Percentiles rank a stretch among this genome's conserved stretches.
These are phyloP conservation scores for Adenanthera pavonina DNA, from an alignment of 306 rosid species.

Conservation along the genomic window DNA sequence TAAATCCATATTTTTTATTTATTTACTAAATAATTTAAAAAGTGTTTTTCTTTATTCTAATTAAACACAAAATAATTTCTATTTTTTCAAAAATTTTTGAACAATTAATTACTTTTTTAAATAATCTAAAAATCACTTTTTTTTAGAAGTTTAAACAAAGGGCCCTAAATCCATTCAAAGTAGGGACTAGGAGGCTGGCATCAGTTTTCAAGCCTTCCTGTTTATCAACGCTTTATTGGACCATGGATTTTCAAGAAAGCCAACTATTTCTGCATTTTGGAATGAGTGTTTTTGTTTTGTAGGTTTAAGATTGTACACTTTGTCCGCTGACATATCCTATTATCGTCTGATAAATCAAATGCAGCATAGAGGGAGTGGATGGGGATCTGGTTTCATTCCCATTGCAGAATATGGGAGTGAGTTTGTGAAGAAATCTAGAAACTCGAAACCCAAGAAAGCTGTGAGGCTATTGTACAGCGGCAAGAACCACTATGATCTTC, in stretches of 20 bases:
- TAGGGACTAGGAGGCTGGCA: neutral
- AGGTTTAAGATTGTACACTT: conserved; percentile 14
- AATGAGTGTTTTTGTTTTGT: neutral
- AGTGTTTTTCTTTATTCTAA: no score
- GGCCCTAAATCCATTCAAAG: neutral
- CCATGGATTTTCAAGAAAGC: neutral
- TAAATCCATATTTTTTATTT: no score
- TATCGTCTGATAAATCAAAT: conserved; percentile 38
- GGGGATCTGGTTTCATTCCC: conserved; percentile 82
- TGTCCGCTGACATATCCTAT: conserved; percentile 19
- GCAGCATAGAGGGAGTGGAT: conserved; percentile 77
- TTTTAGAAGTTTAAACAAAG: neutral
- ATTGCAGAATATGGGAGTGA: conserved; percentile 95
- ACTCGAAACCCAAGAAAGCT: conserved; percentile 57
- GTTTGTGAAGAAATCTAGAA: conserved; percentile 56
- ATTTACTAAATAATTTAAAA: no score
- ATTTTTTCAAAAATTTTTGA: no score
- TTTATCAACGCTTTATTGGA: neutral
- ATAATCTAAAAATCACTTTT: no score
- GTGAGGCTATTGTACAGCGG: conserved; percentile 87
- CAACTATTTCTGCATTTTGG: neutral
- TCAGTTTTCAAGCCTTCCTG: neutral
- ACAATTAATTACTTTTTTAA: no score
- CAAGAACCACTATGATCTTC: conserved; percentile 93
- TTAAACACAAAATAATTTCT: no score